Conservation (phyloP, 768 basidiomycete species). For the Leccinum subgranulosum region DNA sequence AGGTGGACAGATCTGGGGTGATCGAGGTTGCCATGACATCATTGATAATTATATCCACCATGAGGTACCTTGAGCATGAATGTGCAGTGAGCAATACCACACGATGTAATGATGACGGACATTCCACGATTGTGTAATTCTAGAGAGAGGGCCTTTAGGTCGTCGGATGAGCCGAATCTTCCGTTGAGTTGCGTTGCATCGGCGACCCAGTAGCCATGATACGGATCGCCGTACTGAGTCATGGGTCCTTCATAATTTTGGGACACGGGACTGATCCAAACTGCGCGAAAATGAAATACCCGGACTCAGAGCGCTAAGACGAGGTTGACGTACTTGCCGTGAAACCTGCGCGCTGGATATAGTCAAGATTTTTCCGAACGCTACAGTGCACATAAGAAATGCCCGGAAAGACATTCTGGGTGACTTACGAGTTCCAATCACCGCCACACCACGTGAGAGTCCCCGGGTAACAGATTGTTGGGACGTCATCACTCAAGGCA, state of each 20-base stretch:
- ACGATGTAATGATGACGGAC: slow-evolving; percentile 34
- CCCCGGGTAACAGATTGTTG: slow-evolving; percentile 6
- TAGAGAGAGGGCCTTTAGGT: slow-evolving; percentile 61
- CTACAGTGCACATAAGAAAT: slow-evolving; percentile 23
- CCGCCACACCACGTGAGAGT: slow-evolving; percentile 16
- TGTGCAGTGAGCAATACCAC: background rate
- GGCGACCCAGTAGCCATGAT: slow-evolving; percentile 84
- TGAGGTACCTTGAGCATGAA: slow-evolving; percentile 53
- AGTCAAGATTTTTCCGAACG: slow-evolving; percentile 75
- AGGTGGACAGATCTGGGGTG: slow-evolving; percentile 61
- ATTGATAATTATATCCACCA: slow-evolving; percentile 77
- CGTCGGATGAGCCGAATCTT: slow-evolving; percentile 69
- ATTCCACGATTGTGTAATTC: slow-evolving; percentile 73
- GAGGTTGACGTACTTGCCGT: slow-evolving; percentile 53
- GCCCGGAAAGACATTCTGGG: no score
- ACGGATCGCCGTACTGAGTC: slow-evolving; percentile 75
- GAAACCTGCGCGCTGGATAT: slow-evolving; percentile 79
- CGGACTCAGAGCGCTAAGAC: background rate
- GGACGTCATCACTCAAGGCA: background rate
- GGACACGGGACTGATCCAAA: slow-evolving; percentile 83
- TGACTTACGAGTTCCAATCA: slow-evolving; percentile 12
- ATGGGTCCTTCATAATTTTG: slow-evolving; percentile 73
- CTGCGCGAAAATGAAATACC: slow-evolving; percentile 27
- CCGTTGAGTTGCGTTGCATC: slow-evolving; percentile 66
- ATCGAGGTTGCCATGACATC: slow-evolving; percentile 74